A percentile compares a stretch with the other conserved stretches of the same genome.
Conservation (phyloP, 805 yeast genomes). For the Yarrowia alimentaria region DNA sequence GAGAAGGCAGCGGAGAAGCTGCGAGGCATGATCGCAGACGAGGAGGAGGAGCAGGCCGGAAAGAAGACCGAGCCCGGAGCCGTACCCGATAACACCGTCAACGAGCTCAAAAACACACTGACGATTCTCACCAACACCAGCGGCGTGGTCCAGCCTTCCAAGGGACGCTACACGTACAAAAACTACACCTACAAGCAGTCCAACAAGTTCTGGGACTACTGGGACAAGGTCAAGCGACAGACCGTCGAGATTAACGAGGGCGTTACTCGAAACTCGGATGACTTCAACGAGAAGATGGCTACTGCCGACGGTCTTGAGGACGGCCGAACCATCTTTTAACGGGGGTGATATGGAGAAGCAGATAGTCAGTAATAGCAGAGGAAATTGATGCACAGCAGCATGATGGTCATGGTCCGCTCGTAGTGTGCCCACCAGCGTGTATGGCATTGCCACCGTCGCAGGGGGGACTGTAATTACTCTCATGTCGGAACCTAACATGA, state of each 20-base stretch:
- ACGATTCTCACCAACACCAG: constrained; percentile 31
- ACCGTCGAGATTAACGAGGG: constrained; percentile 41
- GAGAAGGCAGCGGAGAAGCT: constrained; percentile 32
- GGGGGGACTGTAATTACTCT: no score
- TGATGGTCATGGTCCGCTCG: no score
- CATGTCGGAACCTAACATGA: no score
- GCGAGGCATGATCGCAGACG: constrained; percentile 28
- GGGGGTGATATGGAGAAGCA: background rate
- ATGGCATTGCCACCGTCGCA: no score
- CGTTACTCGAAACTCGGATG: constrained; percentile 33
- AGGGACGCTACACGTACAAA: constrained; percentile 30
- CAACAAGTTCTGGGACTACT: constrained; percentile 40
- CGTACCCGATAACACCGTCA: constrained; percentile 31
- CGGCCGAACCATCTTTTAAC: constrained; percentile 26
- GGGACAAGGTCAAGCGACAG: constrained; percentile 40
- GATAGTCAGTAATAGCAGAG: no score
- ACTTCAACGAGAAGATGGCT: constrained; percentile 22
- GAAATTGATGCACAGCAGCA: no score
- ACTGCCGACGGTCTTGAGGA: background rate
- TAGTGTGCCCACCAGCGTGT: no score
- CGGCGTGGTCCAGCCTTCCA: constrained; percentile 31
- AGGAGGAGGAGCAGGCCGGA: constrained; percentile 29
- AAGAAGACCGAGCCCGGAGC: constrained; percentile 31
- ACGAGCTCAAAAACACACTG: constrained; percentile 32
- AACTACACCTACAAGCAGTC: constrained; percentile 33